A percentile compares a stretch with the other conserved stretches of the same genome.
phyloP scores from a whole-genome alignment of 331 rosid species.

The Stylosanthes scabra region DNA sequence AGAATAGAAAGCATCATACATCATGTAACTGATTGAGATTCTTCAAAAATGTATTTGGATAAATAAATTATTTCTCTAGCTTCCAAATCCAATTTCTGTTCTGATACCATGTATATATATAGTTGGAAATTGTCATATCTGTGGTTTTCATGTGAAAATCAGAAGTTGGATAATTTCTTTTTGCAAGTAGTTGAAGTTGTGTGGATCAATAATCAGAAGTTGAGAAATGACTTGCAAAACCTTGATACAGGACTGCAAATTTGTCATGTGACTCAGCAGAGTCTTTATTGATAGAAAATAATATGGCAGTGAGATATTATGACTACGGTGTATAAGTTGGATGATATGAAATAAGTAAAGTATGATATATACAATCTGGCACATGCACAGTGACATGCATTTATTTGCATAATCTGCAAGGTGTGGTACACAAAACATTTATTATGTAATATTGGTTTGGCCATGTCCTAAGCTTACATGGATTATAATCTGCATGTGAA shows the following conservation, averaged over 20 bases:
- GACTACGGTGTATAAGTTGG: not conserved
- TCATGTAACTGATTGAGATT: conserved; percentile 14
- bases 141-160: conserved; percentile 5
- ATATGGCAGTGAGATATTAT: not conserved
- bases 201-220: too few species aligned
- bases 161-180: not conserved
- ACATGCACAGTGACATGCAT: not conserved
- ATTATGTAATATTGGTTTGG: conserved; percentile 11
- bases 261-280: not conserved
- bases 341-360: not conserved
- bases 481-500: conserved; percentile 15
- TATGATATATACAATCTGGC: conserved; percentile 30
- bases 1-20: not conserved
- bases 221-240: not conserved
- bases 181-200: not conserved
- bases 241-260: not conserved
- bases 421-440: not conserved
- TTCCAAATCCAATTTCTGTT: not conserved
- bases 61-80: not conserved
- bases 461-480: not conserved
- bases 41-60: conserved; percentile 23
- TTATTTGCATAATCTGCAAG: conserved; percentile 6
- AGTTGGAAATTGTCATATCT: not conserved
- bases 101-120: not conserved
- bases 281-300: not conserved